Base-by-base conservation (phyloP, 164 flowering plant genomes). In the Buxus sempervirens region DNA sequence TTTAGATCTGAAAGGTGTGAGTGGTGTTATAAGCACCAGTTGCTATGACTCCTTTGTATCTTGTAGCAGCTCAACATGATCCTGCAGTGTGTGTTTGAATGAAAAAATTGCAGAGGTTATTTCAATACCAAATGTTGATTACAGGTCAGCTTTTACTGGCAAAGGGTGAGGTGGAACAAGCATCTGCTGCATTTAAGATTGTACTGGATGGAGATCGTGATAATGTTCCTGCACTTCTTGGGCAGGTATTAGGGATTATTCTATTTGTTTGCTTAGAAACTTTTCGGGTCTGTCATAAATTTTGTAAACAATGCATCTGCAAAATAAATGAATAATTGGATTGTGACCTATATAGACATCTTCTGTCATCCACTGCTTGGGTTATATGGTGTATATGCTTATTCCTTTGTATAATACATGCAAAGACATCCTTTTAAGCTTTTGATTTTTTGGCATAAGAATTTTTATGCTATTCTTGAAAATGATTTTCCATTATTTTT, bases 141-240 rank as follows among this genome's bases (percentile, higher is more conserved):
- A 62, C 83, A 95, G 99, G 99, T 71, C 98, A 93, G 78, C 93
- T 96, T 75, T 83, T 93, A 81, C 82, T 96, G 72, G 96, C 96
- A 13, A 96, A 88, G 80, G 98, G 98, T 79, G 99, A 96, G 36
- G 62, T 84, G 7, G 99, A 96, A 14, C 97, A 93, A 73, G 99
- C 99, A 70, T 90, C 79, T 82, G 74, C 81, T 79, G 88, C 93
- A 66, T 93, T 96, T 74, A 93, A 85, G 82, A 95, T 95, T 76
- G 96, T 90, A 15, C 65, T 93, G 73, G 96, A 93, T 69, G 98
- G 88, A 71, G 88, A 90, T 66, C 85, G 78, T 60, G 88, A 90
- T 68, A 91, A 91, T 78, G 88, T 93, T 68, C 90, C 99, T 76
- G 98, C 99, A 70, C 93, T 93, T 72, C 90, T 96, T 73, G 98